Evolutionary conservation across 495 filamentous ascomycete species (phyloP).

Genomic region (Lasiosphaeris hirsuta): DNA sequence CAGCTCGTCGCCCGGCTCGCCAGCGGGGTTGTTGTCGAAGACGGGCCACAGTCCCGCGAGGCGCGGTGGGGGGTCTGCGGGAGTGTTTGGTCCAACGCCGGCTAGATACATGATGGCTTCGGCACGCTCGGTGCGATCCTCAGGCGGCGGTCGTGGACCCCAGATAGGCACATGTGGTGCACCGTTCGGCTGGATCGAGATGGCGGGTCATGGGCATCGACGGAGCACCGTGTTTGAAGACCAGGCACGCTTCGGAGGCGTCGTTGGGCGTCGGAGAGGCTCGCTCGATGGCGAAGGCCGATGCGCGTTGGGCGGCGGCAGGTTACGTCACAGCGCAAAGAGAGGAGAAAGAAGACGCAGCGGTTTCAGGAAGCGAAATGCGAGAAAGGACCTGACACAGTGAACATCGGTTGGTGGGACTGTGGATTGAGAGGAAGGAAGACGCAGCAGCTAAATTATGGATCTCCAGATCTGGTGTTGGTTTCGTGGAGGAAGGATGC

Average conservation of each 20-base stretch:
- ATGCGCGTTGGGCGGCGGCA: not conserved
- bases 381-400: not conserved
- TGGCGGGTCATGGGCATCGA: slow-evolving; percentile 11
- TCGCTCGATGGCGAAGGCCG: not conserved
- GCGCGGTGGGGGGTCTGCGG: slow-evolving; percentile 1
- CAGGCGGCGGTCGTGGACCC: slow-evolving; percentile 1
- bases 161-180: slow-evolving; percentile 3
- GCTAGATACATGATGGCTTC: slow-evolving; percentile 19
- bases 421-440: no score
- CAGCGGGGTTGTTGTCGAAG: slow-evolving; percentile 34
- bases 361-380: not conserved
- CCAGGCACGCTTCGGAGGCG: not conserved
- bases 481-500: no score
- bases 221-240: not conserved
- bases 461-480: no score
- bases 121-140: not conserved
- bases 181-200: not conserved
- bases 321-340: not conserved
- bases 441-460: no score
- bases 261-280: not conserved
- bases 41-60: not conserved
- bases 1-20: slow-evolving; percentile 42
- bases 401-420: not conserved
- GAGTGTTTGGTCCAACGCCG: not conserved
- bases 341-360: not conserved